phyloP scores from a whole-genome alignment of 2,329 filamentous ascomycete genomes.

The Fusarium duplospermum region DNA sequence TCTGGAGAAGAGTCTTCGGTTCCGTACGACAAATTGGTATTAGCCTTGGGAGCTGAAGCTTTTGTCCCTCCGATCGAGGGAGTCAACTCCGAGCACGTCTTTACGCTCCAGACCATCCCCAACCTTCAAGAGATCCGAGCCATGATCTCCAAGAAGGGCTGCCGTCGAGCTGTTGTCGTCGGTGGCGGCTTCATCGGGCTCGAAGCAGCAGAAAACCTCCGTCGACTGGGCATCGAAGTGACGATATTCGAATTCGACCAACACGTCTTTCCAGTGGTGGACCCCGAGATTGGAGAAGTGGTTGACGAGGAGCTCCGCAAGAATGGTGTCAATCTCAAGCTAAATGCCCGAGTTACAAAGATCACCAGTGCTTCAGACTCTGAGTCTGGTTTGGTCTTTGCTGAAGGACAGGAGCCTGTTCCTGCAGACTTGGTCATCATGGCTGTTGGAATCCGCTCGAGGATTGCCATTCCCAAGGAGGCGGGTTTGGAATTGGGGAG shows the following conservation, averaged over 20 bases:
- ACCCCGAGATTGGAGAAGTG: slow-evolving; percentile 9
- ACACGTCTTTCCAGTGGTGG: slow-evolving; percentile 13
- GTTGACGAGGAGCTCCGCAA: slow-evolving; percentile 7
- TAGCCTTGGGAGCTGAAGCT: background rate
- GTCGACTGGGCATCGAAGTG: slow-evolving; percentile 9
- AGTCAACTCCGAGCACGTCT: slow-evolving; percentile 1
- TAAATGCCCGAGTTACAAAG: background rate
- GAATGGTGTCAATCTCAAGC: slow-evolving; percentile 3
- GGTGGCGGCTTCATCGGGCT: slow-evolving; percentile 24
- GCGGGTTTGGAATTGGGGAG: slow-evolving; percentile 5
- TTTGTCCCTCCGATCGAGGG: background rate
- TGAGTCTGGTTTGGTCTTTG: background rate
- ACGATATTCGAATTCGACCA: slow-evolving; percentile 10
- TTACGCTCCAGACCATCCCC: slow-evolving; percentile 13
- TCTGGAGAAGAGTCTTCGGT: background rate
- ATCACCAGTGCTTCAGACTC: background rate
- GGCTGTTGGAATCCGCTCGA: slow-evolving; percentile 5
- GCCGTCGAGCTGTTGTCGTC: background rate
- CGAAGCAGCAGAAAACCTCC: slow-evolving; percentile 16
- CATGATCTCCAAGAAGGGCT: background rate
- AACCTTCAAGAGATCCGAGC: slow-evolving; percentile 6
- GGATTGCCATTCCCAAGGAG: slow-evolving; percentile 2
- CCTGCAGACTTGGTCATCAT: slow-evolving; percentile 13
- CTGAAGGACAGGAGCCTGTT: slow-evolving; percentile 1
- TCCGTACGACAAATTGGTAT: background rate